Conservation (phyloP, 2,329 filamentous ascomycete genomes). For the Magnaporthiopsis rhizophila region DNA sequence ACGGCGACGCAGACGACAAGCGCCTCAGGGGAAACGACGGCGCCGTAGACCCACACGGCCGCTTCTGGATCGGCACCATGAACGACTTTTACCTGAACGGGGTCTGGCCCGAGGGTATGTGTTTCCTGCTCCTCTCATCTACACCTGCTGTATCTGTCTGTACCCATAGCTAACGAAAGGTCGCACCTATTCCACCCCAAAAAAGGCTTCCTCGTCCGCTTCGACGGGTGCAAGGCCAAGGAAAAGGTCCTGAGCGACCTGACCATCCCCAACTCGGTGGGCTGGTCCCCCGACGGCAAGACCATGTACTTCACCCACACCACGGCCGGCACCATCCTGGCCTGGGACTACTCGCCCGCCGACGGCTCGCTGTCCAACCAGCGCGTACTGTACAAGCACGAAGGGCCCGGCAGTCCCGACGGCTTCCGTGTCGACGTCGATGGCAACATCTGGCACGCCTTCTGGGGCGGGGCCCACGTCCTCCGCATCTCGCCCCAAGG, state of each 20-base stretch:
- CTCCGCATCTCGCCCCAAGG: slow-evolving; percentile 63
- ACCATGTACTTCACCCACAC: slow-evolving; percentile 82
- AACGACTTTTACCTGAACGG: slow-evolving; percentile 57
- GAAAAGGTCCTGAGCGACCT: slow-evolving; percentile 54
- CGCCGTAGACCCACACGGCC: slow-evolving; percentile 67
- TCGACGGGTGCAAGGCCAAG: slow-evolving; percentile 54
- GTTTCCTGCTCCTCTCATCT: slow-evolving; percentile 16
- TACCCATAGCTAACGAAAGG: neutral
- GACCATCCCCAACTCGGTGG: slow-evolving; percentile 77
- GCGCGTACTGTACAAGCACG: slow-evolving; percentile 65
- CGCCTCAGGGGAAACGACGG: slow-evolving; percentile 72
- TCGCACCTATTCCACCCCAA: too few species aligned
- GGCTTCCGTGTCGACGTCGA: slow-evolving; percentile 78
- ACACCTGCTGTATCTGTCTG: slow-evolving; percentile 1
- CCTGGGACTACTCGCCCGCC: slow-evolving; percentile 63
- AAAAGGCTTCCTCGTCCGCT: slow-evolving; percentile 63
- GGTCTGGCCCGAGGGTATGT: slow-evolving; percentile 53
- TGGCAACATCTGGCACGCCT: slow-evolving; percentile 80
- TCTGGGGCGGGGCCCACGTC: slow-evolving; percentile 73
- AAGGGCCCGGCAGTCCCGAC: slow-evolving; percentile 62
- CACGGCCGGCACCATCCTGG: slow-evolving; percentile 59
- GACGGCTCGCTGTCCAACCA: slow-evolving; percentile 60
- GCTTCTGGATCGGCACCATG: slow-evolving; percentile 84
- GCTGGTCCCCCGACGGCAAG: slow-evolving; percentile 66
- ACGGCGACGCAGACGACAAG: slow-evolving; percentile 30